Evolutionary conservation across 2,329 filamentous ascomycete genomes (phyloP).

Genomic region (Botryotinia convoluta): DNA sequence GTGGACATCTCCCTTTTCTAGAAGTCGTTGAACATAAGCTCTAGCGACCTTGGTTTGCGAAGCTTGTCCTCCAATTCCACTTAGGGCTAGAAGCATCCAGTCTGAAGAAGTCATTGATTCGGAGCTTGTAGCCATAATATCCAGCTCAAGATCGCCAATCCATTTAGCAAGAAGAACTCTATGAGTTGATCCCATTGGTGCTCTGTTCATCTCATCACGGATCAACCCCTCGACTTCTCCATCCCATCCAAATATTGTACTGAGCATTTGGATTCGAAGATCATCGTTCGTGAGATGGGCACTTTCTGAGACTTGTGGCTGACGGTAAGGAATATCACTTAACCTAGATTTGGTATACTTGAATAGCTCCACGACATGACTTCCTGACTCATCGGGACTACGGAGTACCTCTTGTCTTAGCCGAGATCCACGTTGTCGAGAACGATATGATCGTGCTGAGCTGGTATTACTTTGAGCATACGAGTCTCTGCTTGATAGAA

Average conservation of each 20-base stretch:
- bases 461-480: conserved; percentile 53
- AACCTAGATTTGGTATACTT: conserved; percentile 79
- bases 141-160: conserved; percentile 81
- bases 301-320: conserved; percentile 58
- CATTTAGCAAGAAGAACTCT: conserved; percentile 86
- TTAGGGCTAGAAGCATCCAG: conserved; percentile 94
- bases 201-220: conserved; percentile 76
- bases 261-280: conserved; percentile 85
- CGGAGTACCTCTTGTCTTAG: conserved; percentile 77
- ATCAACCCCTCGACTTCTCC: conserved; percentile 78
- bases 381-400: conserved; percentile 70
- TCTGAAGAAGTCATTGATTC: conserved; percentile 90
- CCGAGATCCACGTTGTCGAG: conserved; percentile 56
- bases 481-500: conserved; percentile 46
- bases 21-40: conserved; percentile 82
- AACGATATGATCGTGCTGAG: conserved; percentile 42
- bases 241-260: conserved; percentile 92
- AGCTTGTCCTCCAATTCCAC: conserved; percentile 73
- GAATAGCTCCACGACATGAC: conserved; percentile 69
- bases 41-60: conserved; percentile 89
- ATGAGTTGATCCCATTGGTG: conserved; percentile 69
- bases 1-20: conserved; percentile 88
- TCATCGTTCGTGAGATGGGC: conserved; percentile 70
- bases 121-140: conserved; percentile 75
- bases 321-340: conserved; percentile 77